These are phyloP conservation scores for Mycena albidolilacea DNA, from an alignment of 768 basidiomycete genomes.

Conservation along the genomic window DNA sequence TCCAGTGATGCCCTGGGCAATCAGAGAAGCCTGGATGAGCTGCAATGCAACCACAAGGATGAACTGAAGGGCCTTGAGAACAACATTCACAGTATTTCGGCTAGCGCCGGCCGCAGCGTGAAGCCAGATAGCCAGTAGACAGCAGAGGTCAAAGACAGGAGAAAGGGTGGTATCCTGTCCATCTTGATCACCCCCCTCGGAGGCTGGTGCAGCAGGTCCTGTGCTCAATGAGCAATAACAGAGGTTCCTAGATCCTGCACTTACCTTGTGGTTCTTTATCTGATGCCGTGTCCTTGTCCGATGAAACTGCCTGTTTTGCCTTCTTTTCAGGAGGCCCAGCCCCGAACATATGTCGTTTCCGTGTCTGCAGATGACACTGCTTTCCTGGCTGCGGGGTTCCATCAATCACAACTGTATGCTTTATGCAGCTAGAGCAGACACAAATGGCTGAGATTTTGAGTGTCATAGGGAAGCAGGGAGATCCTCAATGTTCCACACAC, in stretches of 20 bases:
- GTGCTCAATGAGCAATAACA: neutral
- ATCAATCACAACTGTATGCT: conserved; percentile 21
- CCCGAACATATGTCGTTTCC: conserved; percentile 11
- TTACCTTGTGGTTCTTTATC: neutral
- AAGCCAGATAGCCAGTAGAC: neutral
- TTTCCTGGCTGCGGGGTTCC: conserved; percentile 9
- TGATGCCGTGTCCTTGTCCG: neutral
- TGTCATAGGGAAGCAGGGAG: neutral
- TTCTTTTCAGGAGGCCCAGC: neutral
- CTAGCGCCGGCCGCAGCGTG: neutral
- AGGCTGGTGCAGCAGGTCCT: neutral
- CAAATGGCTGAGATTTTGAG: conserved; percentile 13
- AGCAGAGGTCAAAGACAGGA: conserved; percentile 8
- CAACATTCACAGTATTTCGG: neutral
- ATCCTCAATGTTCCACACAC: neutral
- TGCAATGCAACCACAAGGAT: conserved; percentile 3
- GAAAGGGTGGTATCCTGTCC: neutral
- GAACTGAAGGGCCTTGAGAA: conserved; percentile 20
- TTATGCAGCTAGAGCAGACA: conserved; percentile 16
- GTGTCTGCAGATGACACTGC: neutral
- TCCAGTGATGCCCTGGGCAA: conserved; percentile 5
- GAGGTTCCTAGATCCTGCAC: neutral
- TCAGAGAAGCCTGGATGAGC: conserved; percentile 3
- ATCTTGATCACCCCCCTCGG: neutral
- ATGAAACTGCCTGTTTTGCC: neutral